Percentiles rank a stretch among this genome's conserved stretches.
phyloP scores from a whole-genome alignment of 202 grass and related monocot species.

The Saccharum hybrid region DNA sequence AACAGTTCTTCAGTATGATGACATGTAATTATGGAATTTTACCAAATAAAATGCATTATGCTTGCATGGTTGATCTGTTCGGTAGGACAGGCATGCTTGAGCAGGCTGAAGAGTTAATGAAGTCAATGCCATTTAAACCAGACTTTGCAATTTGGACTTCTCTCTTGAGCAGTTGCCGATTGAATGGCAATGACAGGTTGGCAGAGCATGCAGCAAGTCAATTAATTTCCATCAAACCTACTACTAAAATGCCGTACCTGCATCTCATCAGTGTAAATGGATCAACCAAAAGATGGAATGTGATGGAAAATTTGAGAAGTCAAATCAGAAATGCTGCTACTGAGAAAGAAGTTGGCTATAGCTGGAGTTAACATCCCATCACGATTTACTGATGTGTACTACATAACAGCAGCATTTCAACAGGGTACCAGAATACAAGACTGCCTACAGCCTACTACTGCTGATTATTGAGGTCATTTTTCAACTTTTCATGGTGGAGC shows the following conservation, averaged over 20 bases:
- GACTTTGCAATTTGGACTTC: conserved; percentile 75
- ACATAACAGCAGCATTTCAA: not conserved
- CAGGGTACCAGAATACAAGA: not conserved
- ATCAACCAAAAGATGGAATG: conserved; percentile 42
- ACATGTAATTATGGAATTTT: conserved; percentile 46
- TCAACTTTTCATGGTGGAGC: not conserved
- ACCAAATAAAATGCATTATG: conserved; percentile 65
- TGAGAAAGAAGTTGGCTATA: conserved; percentile 47
- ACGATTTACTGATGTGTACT: conserved; percentile 3
- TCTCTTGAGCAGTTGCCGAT: conserved; percentile 57
- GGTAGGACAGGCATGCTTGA: conserved; percentile 56
- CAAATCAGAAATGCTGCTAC: conserved; percentile 42
- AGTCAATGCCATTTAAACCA: conserved; percentile 70
- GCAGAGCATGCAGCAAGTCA: conserved; percentile 59
- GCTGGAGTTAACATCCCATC: conserved; percentile 56
- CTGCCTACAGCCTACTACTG: not conserved
- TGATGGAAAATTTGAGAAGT: conserved; percentile 50
- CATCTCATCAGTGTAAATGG: conserved; percentile 63
- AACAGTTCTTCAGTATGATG: conserved; percentile 58
- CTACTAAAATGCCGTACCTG: conserved; percentile 57
- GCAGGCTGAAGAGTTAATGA: conserved; percentile 58
- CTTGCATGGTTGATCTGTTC: conserved; percentile 70
- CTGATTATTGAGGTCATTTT: not conserved
- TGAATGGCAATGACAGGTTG: conserved; percentile 50
- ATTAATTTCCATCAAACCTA: conserved; percentile 48